Base-by-base conservation (phyloP, 2,329 filamentous ascomycete species). In the Purpureocillium takamizusanense region DNA sequence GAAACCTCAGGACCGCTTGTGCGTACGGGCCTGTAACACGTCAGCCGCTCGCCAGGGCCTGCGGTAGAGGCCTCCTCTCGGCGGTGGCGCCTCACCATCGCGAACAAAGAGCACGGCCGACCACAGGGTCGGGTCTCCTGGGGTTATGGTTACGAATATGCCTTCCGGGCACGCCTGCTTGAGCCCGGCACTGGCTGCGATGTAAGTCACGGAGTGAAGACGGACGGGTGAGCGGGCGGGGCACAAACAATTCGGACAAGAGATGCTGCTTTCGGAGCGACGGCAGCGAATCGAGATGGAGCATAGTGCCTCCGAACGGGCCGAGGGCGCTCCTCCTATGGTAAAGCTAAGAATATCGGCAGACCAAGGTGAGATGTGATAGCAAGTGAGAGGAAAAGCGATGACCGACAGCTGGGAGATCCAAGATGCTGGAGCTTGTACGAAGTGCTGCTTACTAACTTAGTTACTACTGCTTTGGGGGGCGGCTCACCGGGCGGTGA, bases 31-130 rank as follows among this genome's bases (percentile, higher is more conserved):
- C 90, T 95, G 29, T 15, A 33, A 14, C 18, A 4, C 10, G 11
- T 40, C 16, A 43, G 40, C 21, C 13, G 8, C 4, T 13, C 9
- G n/a, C n/a, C n/a, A n/a, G n/a, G n/a, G n/a, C n/a, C n/a, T n/a
- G n/a, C n/a, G n/a, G n/a, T n/a, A n/a, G n/a, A n/a, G n/a, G n/a
- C n/a, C n/a, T n/a, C n/a, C n/a, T n/a, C n/a, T n/a, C n/a, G n/a
- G n/a, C n/a, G n/a, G 33, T 27, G 9, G 10, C 2, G n/a, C 15
- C 39, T 37, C 16, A 92, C 90, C 90, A 69, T 86, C 82, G 40
- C 87, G 83, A 45, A 95, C 79, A 57, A 97, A 97, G 21, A 97
- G 70, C 15, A 94, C 84, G n/a, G 87, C 89, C 25, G 81, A 83
- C 90, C 90, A 97, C 35, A 88, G 66, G 13, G 79, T 78, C 14